Conservation (phyloP, 2,329 filamentous ascomycete genomes). For the Gnomoniopsis sp. region DNA sequence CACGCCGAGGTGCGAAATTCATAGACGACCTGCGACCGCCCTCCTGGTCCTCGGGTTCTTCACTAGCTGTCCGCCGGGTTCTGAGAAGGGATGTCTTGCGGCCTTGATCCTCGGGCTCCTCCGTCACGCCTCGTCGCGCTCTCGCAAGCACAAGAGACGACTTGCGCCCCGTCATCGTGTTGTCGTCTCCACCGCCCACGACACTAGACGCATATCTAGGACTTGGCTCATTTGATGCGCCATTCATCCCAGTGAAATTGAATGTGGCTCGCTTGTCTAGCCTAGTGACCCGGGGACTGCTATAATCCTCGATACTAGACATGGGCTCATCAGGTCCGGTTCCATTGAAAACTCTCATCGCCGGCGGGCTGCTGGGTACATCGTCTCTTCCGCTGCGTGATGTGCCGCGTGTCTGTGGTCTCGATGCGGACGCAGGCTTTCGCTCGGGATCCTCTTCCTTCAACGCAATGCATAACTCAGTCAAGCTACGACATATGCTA, state of each 20-base stretch:
- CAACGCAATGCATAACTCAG: conserved; percentile 85
- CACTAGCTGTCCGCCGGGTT: conserved; percentile 41
- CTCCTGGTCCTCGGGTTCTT: conserved; percentile 45
- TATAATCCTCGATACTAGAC: conserved; percentile 31
- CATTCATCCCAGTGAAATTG: conserved; percentile 29
- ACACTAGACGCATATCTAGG: conserved; percentile 34
- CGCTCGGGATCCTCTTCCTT: conserved; percentile 53
- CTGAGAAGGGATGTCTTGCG: conserved; percentile 47
- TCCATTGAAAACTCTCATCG: conserved; percentile 37
- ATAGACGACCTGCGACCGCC: conserved; percentile 37
- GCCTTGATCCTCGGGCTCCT: conserved; percentile 42
- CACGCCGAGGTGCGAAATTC: conserved; percentile 43
- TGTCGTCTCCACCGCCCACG: conserved; percentile 36
- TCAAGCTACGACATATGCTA: conserved; percentile 86
- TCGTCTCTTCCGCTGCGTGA: conserved; percentile 18
- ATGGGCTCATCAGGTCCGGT: conserved; percentile 36
- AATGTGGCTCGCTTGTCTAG: conserved; percentile 52
- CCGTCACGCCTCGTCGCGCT: conserved; percentile 44
- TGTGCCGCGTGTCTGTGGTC: conserved; percentile 20
- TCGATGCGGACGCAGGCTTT: conserved; percentile 27
- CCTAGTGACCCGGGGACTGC: conserved; percentile 46
- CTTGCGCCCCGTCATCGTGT: conserved; percentile 38
- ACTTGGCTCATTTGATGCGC: conserved; percentile 36
- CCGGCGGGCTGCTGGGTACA: conserved; percentile 40
- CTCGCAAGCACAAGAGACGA: conserved; percentile 46